A percentile compares a stretch with the other conserved stretches of the same genome.
phyloP scores from a whole-genome alignment of 1,139 yeast genomes.

The Nakaseomyces delphensis region DNA sequence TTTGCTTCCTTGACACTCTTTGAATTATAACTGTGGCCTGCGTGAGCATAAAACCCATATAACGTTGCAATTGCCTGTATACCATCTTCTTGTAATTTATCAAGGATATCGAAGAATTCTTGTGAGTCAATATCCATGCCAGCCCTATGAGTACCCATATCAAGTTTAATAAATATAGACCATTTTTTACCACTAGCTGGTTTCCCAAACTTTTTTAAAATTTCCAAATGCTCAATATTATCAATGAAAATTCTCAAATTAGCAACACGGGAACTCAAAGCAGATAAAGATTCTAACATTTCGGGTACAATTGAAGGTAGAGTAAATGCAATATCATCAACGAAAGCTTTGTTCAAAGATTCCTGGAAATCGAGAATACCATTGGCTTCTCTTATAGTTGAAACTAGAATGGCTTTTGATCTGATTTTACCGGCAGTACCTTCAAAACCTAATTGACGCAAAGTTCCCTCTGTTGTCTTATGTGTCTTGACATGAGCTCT shows the following conservation, averaged over 20 bases:
- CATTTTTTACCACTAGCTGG: slow-evolving; percentile 35
- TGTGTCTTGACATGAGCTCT: slow-evolving; percentile 74
- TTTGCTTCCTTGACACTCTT: slow-evolving; percentile 42
- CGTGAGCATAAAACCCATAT: slow-evolving; percentile 70
- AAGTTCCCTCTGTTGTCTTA: slow-evolving; percentile 45
- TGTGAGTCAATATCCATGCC: slow-evolving; percentile 40
- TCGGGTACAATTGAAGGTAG: slow-evolving; percentile 55
- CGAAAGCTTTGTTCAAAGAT: slow-evolving; percentile 34
- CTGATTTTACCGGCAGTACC: slow-evolving; percentile 34
- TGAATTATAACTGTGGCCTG: slow-evolving; percentile 64
- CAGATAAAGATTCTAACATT: slow-evolving; percentile 42
- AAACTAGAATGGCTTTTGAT: slow-evolving; percentile 51
- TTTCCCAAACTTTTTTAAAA: slow-evolving; percentile 35
- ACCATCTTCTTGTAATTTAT: slow-evolving; percentile 28
- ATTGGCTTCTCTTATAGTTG: slow-evolving; percentile 64
- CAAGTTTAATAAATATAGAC: slow-evolving; percentile 50
- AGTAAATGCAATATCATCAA: slow-evolving; percentile 58
- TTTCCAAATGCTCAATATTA: slow-evolving; percentile 45
- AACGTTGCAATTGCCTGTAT: slow-evolving; percentile 35
- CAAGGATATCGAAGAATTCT: slow-evolving; percentile 31
- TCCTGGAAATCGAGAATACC: slow-evolving; percentile 39
- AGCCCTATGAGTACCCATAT: slow-evolving; percentile 58
- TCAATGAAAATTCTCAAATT: slow-evolving; percentile 55
- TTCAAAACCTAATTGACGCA: slow-evolving; percentile 39
- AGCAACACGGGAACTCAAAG: slow-evolving; percentile 37